Percentiles rank a stretch among this genome's conserved stretches.
Conservation (phyloP, 805 yeast genomes). For the Candida adriatica region DNA sequence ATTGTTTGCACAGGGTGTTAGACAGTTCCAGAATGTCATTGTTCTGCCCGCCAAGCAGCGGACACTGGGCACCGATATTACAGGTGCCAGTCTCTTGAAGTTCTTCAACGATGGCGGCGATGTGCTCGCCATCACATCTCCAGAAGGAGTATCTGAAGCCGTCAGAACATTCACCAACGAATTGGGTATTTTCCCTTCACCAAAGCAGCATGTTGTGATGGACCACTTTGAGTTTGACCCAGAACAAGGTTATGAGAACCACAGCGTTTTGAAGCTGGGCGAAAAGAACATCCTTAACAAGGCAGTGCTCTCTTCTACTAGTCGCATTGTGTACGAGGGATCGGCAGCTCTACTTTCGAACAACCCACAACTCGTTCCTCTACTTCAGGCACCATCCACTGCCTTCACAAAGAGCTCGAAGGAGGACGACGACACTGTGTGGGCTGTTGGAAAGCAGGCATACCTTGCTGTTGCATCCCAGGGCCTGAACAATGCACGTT, state of each 20-base stretch:
- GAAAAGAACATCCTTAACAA: conserved; percentile 12
- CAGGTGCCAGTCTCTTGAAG: conserved; percentile 44
- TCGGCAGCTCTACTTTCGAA: conserved; percentile 67
- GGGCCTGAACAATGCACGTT: conserved; percentile 70
- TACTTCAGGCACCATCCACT: conserved; percentile 58
- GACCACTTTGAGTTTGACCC: conserved; percentile 53
- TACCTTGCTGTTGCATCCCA: conserved; percentile 73
- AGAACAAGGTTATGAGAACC: conserved; percentile 22
- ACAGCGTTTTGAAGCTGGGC: conserved; percentile 17
- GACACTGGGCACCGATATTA: conserved; percentile 32
- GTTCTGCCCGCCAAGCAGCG: conserved; percentile 53
- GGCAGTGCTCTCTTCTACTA: conserved; percentile 20
- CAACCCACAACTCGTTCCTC: conserved; percentile 62
- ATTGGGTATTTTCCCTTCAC: conserved; percentile 79
- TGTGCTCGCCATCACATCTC: conserved; percentile 53
- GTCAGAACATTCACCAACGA: conserved; percentile 64
- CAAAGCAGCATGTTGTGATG: conserved; percentile 54
- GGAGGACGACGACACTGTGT: conserved; percentile 42
- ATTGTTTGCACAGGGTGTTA: conserved; percentile 36
- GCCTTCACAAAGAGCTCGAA: conserved; percentile 48
- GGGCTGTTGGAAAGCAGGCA: conserved; percentile 82
- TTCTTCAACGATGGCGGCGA: conserved; percentile 69
- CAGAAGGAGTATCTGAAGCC: conserved; percentile 49
- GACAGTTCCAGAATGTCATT: conserved; percentile 48
- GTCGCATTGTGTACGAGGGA: conserved; percentile 36